Evolutionary conservation across 2,329 filamentous ascomycete species (phyloP).

Genomic region (Pyricularia pennisetigena): DNA sequence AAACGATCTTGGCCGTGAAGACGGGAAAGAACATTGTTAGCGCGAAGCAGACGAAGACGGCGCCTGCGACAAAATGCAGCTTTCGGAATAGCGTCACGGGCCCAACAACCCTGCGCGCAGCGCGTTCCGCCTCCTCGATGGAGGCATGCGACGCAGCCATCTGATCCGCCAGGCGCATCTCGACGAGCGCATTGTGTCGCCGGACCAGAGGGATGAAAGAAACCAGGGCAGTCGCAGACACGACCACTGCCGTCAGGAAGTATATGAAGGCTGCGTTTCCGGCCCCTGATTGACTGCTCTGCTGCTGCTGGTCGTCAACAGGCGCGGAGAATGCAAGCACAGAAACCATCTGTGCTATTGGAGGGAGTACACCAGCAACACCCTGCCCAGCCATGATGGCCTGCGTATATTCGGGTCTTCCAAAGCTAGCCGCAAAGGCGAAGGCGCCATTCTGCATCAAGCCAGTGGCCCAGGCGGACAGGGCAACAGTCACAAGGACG

Average conservation of each 20-base stretch:
- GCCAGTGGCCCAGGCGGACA: constrained; percentile 70
- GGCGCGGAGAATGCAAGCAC: constrained; percentile 52
- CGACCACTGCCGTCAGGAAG: constrained; percentile 75
- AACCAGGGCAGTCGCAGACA: constrained; percentile 60
- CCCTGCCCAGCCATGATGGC: constrained; percentile 94
- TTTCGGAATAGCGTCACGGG: constrained; percentile 64
- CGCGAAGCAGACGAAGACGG: constrained; percentile 71
- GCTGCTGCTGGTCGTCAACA: constrained; percentile 6
- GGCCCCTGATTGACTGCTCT: constrained; percentile 15
- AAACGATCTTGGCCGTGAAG: constrained; percentile 63
- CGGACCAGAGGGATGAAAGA: constrained; percentile 67
- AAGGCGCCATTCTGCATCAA: constrained; percentile 92
- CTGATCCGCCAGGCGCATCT: constrained; percentile 34
- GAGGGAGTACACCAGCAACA: constrained; percentile 81
- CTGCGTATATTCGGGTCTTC: constrained; percentile 81
- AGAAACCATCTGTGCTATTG: constrained; percentile 75
- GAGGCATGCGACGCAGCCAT: constrained; percentile 40
- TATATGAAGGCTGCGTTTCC: constrained; percentile 76
- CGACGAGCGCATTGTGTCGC: constrained; percentile 44
- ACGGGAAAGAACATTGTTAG: constrained; percentile 94
- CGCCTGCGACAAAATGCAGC: constrained; percentile 66
- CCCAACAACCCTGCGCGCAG: constrained; percentile 36
- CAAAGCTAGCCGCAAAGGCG: constrained; percentile 81
- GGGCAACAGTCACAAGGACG: constrained; percentile 70
- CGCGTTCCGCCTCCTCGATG: constrained; percentile 42